Conservation (phyloP, 345 rosid genomes). For the Citrus glauca region DNA sequence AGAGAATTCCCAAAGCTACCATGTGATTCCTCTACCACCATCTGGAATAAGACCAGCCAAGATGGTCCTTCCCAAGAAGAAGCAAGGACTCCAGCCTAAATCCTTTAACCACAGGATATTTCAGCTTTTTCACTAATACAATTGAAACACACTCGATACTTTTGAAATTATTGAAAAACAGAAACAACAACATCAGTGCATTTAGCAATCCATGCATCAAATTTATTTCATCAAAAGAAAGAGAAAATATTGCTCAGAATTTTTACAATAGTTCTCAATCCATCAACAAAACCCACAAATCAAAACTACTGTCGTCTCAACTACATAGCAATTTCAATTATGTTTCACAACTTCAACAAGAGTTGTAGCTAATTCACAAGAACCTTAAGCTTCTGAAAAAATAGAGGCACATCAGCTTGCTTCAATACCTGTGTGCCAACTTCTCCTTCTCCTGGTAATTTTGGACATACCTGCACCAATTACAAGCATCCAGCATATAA, state of each 20-base stretch:
- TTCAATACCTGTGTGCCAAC: conserved; percentile 52
- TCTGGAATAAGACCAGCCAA: not conserved
- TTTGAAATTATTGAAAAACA: not conserved
- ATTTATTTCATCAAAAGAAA: conserved; percentile 3
- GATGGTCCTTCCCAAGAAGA: not conserved
- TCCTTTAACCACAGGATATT: no score
- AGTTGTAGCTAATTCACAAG: not conserved
- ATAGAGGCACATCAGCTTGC: not conserved
- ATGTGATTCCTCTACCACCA: not conserved
- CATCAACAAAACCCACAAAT: not conserved
- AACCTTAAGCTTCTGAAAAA: not conserved
- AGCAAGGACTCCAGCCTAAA: not conserved
- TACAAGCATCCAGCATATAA: not conserved
- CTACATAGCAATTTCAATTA: not conserved
- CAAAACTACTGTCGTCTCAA: not conserved
- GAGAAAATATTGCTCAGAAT: not conserved
- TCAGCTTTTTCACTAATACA: not conserved
- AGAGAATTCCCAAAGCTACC: not conserved
- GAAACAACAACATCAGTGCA: not conserved
- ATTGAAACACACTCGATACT: not conserved
- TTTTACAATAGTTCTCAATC: not conserved
- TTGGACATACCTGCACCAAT: conserved; percentile 50
- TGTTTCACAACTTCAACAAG: not conserved
- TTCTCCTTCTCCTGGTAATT: conserved; percentile 55
- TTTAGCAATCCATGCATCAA: not conserved